Percentiles rank a stretch among this genome's conserved stretches.
Evolutionary conservation across 495 filamentous ascomycete species (phyloP).

Genomic region (Annulohypoxylon nitens): DNA sequence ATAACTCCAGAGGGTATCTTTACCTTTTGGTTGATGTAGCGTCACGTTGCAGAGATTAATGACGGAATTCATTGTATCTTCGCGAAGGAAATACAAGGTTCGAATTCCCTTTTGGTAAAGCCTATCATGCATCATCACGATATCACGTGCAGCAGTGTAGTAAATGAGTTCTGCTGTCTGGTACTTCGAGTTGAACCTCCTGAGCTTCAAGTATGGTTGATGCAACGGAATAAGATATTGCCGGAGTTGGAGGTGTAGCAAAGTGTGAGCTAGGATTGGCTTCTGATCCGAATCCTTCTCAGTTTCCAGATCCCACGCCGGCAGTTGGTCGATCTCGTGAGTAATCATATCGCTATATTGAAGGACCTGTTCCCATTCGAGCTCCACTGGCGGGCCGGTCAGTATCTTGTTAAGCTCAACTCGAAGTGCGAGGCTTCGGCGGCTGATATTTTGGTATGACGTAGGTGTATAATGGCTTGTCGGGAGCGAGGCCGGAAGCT

Average conservation of each 20-base stretch:
- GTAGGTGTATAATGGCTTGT: constrained; percentile 49
- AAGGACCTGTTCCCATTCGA: constrained; percentile 53
- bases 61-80: constrained; percentile 51
- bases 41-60: constrained; percentile 60
- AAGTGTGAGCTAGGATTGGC: constrained; percentile 48
- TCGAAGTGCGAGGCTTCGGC: constrained; percentile 48
- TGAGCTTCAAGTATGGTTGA: constrained; percentile 51
- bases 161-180: constrained; percentile 51
- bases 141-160: constrained; percentile 53
- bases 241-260: constrained; percentile 54
- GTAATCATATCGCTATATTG: constrained; percentile 54
- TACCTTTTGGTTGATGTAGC: constrained; percentile 63
- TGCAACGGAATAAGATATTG: constrained; percentile 53
- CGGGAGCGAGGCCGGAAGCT: constrained; percentile 46
- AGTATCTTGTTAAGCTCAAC: constrained; percentile 51
- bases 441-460: constrained; percentile 52
- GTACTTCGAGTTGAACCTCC: constrained; percentile 48
- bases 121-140: constrained; percentile 51
- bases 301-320: constrained; percentile 50
- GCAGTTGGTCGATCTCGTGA: constrained; percentile 51
- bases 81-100: constrained; percentile 51
- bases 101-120: constrained; percentile 51
- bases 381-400: constrained; percentile 43
- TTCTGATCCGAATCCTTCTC: constrained; percentile 41
- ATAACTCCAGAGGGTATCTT: not conserved